These are phyloP conservation scores for Arxiozyma slooffiae DNA, from an alignment of 1,139 yeast genomes.

Conservation along the genomic window DNA sequence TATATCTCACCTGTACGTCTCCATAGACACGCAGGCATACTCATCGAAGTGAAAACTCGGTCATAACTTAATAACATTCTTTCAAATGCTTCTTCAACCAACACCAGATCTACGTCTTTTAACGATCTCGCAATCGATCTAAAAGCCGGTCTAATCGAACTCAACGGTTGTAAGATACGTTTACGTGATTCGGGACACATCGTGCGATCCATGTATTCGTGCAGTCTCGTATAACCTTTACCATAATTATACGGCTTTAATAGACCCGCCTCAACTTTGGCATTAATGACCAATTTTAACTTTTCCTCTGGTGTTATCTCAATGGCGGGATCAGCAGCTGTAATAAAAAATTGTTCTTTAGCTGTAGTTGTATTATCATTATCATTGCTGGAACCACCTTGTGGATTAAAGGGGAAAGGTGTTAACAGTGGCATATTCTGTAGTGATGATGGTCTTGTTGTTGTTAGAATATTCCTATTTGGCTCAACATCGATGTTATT, in stretches of 20 bases:
- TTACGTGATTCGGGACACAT: conserved; percentile 81
- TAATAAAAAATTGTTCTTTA: conserved; percentile 82
- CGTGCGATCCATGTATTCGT: conserved; percentile 84
- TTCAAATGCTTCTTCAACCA: conserved; percentile 92
- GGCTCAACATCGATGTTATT: no score
- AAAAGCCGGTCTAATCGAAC: conserved; percentile 86
- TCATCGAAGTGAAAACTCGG: conserved; percentile 93
- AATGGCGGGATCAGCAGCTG: conserved; percentile 96
- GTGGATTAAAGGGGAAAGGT: background rate
- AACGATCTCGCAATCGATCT: conserved; percentile 85
- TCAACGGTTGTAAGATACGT: conserved; percentile 78
- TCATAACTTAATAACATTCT: conserved; percentile 89
- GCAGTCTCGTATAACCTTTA: conserved; percentile 83
- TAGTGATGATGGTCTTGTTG: background rate
- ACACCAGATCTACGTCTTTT: conserved; percentile 81
- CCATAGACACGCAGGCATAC: conserved; percentile 97
- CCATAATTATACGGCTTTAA: conserved; percentile 91
- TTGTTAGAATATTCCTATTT: background rate
- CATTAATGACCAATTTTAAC: conserved; percentile 87
- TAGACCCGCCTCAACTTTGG: conserved; percentile 88
- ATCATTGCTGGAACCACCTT: background rate
- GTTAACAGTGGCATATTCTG: background rate
- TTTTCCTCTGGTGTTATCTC: conserved; percentile 93
- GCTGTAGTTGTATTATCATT: conserved; percentile 40
- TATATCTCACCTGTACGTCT: conserved; percentile 94